A percentile compares a stretch with the other conserved stretches of the same genome.
Conservation (phyloP, 257 asterid genomes). For the Ajuga chamaepitys region DNA sequence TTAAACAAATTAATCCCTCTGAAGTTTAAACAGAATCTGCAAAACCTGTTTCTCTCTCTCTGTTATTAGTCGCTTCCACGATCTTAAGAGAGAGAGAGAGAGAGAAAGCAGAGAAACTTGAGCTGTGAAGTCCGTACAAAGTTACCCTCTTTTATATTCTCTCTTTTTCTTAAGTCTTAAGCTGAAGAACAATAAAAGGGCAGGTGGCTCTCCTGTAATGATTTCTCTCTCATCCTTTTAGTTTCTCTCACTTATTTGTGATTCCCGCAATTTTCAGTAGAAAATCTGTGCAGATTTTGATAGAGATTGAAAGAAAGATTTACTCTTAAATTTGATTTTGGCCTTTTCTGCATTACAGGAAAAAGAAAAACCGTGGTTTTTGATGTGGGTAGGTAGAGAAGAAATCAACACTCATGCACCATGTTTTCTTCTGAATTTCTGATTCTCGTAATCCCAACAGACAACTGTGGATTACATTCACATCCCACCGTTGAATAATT, state of each 20-base stretch:
- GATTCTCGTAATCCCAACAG: conserved; percentile 32
- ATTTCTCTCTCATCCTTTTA: conserved; percentile 16
- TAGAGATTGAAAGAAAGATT: conserved; percentile 14
- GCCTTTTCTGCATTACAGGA: conserved; percentile 7
- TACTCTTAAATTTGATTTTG: conserved; percentile 19
- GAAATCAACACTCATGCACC: conserved; percentile 22
- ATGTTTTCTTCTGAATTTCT: conserved; percentile 1
- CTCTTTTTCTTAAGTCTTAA: conserved; percentile 20
- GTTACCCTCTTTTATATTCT: conserved; percentile 1
- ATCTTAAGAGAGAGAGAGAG: background rate
- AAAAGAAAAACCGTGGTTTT: background rate
- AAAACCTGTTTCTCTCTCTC: background rate
- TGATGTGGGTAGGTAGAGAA: conserved; percentile 21
- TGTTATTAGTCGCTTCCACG: background rate
- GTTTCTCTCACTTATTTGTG: conserved; percentile 6
- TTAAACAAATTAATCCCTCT: background rate
- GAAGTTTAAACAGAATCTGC: conserved; percentile 9
- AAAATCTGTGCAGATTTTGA: conserved; percentile 25
- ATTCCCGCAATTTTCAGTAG: conserved; percentile 7
- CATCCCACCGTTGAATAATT: conserved; percentile 24
- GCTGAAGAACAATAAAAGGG: conserved; percentile 20
- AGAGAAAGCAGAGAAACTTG: background rate
- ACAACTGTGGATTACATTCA: conserved; percentile 23
- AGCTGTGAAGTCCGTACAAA: conserved; percentile 8
- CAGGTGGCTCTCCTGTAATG: conserved; percentile 18